phyloP scores from a whole-genome alignment of 2,329 filamentous ascomycete species.

The Seiridium cupressi region DNA sequence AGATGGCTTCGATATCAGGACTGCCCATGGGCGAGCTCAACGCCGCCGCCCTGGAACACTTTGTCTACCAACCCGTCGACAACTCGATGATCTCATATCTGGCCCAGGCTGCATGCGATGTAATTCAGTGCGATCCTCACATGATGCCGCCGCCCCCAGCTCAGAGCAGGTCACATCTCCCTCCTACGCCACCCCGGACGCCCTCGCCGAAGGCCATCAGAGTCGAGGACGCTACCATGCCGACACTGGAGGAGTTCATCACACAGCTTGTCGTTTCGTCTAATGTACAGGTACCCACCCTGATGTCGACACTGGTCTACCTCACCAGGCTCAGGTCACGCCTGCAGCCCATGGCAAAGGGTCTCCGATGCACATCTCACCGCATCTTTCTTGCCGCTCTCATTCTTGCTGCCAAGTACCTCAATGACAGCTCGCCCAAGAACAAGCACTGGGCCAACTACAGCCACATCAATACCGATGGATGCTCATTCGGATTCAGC shows the following conservation, averaged over 20 bases:
- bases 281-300: conserved; percentile 93
- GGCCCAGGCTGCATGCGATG: conserved; percentile 69
- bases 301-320: conserved; percentile 97
- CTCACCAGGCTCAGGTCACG: conserved; percentile 79
- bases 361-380: conserved; percentile 93
- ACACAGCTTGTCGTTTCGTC: conserved; percentile 85
- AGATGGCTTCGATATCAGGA: conserved; percentile 46
- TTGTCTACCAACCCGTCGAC: conserved; percentile 74
- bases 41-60: conserved; percentile 73
- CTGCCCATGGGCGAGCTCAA: conserved; percentile 59
- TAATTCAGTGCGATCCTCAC: conserved; percentile 74
- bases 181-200: conserved; percentile 51
- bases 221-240: conserved; percentile 57
- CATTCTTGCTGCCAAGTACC: conserved; percentile 89
- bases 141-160: conserved; percentile 49
- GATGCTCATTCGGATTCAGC: conserved; percentile 80
- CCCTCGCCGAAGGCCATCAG: conserved; percentile 42
- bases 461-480: conserved; percentile 69
- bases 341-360: conserved; percentile 91
- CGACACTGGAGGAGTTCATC: conserved; percentile 88
- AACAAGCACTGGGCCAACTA: conserved; percentile 99
- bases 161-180: conserved; percentile 35
- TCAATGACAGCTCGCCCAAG: conserved; percentile 98
- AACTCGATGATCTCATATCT: conserved; percentile 77
- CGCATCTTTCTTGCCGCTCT: conserved; percentile 92